These are phyloP conservation scores for Huiozyma naganishii DNA, from an alignment of 805 yeast genomes.

Conservation along the genomic window DNA sequence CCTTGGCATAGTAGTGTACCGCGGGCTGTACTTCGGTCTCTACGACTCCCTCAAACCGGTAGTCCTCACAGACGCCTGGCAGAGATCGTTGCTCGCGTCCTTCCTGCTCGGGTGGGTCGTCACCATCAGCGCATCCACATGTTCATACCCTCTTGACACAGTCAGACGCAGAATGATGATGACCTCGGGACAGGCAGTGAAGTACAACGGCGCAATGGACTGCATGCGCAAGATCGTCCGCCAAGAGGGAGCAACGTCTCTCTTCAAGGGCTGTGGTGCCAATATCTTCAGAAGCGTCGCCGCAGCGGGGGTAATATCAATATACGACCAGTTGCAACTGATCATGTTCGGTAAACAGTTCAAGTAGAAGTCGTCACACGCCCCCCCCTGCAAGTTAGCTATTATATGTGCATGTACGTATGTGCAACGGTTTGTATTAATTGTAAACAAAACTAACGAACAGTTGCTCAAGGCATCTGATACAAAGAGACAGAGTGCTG, in stretches of 20 bases:
- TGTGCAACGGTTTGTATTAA: no score
- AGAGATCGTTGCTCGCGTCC: constrained; percentile 90
- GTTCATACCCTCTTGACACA: constrained; percentile 98
- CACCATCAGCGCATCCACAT: constrained; percentile 97
- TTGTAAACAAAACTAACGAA: no score
- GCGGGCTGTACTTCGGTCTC: constrained; percentile 98
- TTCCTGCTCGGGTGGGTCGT: constrained; percentile 96
- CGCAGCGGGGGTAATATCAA: constrained; percentile 98
- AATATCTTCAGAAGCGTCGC: constrained; percentile 99
- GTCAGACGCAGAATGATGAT: constrained; percentile 99
- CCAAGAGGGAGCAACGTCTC: constrained; percentile 85
- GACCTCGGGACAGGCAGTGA: constrained; percentile 98
- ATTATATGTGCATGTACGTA: background rate
- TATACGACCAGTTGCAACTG: constrained; percentile 94
- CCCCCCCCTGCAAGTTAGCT: background rate
- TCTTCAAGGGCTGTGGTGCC: constrained; percentile 99
- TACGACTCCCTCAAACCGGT: constrained; percentile 95
- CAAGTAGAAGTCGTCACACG: constrained; percentile 34
- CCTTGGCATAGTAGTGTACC: constrained; percentile 94
- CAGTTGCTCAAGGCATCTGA: no score
- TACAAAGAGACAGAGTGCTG: no score
- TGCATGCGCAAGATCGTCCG: constrained; percentile 87
- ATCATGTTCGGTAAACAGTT: constrained; percentile 93
- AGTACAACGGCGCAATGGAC: constrained; percentile 91
- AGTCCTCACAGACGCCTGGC: constrained; percentile 85